Percentiles rank a stretch among this genome's conserved stretches.
Evolutionary conservation across 1,139 yeast species (phyloP).

Genomic region (Sugiyamaella xylanicola): DNA sequence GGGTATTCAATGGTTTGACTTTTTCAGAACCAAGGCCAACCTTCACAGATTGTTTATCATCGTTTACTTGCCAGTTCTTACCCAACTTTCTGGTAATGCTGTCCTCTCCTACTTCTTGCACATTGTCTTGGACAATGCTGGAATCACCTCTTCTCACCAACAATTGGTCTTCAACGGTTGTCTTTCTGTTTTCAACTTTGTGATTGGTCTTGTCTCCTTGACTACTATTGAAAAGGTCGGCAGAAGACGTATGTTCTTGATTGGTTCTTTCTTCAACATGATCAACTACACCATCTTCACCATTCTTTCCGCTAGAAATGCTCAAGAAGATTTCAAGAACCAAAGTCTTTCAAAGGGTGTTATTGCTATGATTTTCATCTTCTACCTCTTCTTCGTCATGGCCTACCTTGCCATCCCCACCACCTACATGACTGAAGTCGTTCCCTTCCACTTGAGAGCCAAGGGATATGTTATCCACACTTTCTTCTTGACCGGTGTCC

Average conservation of each 20-base stretch:
- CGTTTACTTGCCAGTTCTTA: conserved; percentile 33
- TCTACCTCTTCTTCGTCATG: conserved; percentile 26
- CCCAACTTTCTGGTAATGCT: conserved; percentile 24
- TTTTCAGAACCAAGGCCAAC: conserved; percentile 43
- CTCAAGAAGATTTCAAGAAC: conserved; percentile 18
- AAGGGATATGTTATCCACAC: conserved; percentile 38
- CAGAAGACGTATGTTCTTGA: conserved; percentile 24
- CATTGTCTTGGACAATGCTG: conserved; percentile 27
- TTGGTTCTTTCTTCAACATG: conserved; percentile 15
- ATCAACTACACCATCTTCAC: conserved; percentile 20
- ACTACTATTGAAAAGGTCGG: conserved; percentile 26
- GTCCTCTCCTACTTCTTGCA: conserved; percentile 28
- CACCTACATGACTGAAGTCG: conserved; percentile 44
- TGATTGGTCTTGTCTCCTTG: conserved; percentile 26
- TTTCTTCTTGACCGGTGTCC: conserved; percentile 32
- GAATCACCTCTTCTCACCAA: conserved; percentile 25
- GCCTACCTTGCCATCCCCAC: conserved; percentile 30
- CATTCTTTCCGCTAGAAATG: conserved; percentile 27
- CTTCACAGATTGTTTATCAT: conserved; percentile 46
- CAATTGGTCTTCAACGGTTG: conserved; percentile 26
- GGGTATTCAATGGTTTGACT: conserved; percentile 37
- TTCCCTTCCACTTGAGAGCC: conserved; percentile 44
- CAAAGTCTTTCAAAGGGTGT: conserved; percentile 26
- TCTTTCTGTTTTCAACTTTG: conserved; percentile 22
- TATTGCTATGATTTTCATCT: conserved; percentile 32